Base-by-base conservation (phyloP, 75 land plant species). In the Picea sitchensis region DNA sequence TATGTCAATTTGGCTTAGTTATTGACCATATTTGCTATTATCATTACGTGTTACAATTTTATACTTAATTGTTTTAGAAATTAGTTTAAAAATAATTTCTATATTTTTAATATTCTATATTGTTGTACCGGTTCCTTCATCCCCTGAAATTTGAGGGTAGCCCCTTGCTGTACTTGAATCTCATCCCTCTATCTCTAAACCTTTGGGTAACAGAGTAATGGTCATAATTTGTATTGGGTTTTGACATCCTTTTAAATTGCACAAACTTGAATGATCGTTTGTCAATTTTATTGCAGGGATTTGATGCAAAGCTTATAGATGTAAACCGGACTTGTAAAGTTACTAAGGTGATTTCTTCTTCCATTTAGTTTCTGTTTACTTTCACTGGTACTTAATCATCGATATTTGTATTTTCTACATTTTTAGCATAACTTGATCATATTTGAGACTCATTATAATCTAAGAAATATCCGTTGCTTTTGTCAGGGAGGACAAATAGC, bases 271-370 rank as follows among this genome's bases (percentile, higher is more conserved):
- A 15, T 4, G 18, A 17, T 57, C 30, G 59, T 76, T 58, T 58
- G 20, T 13, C 26, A 30, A 23, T 5, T 20, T 47, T 58, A 44
- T 84, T 81, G 75, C 95, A 95, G 98, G 94, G 93, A 32, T 98
- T 98, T 85, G 88, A 90, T 71, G 91, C 89, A 80, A 93, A 83
- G 61, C 80, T 93, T 15, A 84, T 98, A 77, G 89, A 98, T 88
- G 91, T 98, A 36, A 95, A 98, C 32, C 86, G 99, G 64, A 95
- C 99, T 21, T 87, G 87, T 81, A 98, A 95, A 89, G 98, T 95
- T 65, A 98, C 98, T 1, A 98, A 98, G 99, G 99, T 95, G 83
- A 78, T 63, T 36, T 73, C 3, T 36, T 11, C 58, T 73, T 14
- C 64, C 31, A 44, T 36, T 67, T 12, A 44, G 8, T 56, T 47